Percentiles rank a stretch among this genome's conserved stretches.
These are phyloP conservation scores for Vitellaria paradoxa DNA, from an alignment of 179 eudicot species.

Conservation along the genomic window DNA sequence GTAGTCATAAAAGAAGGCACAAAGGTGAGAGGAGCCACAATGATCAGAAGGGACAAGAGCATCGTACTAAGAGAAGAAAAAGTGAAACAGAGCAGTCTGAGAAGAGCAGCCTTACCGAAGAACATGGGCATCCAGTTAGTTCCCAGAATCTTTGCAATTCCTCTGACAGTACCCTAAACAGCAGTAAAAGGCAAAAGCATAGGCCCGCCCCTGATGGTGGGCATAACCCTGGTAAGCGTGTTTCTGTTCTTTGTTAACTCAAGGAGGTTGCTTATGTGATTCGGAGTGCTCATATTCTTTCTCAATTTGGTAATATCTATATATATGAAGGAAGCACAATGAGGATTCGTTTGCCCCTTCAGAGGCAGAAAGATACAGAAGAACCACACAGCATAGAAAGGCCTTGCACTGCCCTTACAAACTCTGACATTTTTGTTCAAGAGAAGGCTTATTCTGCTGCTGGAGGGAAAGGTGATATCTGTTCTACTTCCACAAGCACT, in stretches of 20 bases:
- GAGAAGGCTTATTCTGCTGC: too few relatives aligned
- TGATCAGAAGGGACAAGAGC: not conserved
- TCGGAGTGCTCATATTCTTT: not conserved
- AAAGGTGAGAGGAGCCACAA: not conserved
- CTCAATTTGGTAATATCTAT: not conserved
- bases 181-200: not conserved
- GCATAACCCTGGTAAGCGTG: not conserved
- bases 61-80: not conserved
- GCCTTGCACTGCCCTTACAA: not conserved
- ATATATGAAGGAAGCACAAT: not conserved
- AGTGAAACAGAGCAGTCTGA: not conserved
- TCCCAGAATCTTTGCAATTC: not conserved
- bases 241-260: not conserved
- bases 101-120: conserved; percentile 8
- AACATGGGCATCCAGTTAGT: not conserved
- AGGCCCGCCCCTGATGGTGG: not conserved
- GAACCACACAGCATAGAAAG: not conserved
- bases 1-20: not conserved
- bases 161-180: conserved; percentile 2
- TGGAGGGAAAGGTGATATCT: too few relatives aligned
- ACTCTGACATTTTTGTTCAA: too few relatives aligned
- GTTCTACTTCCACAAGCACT: too few relatives aligned
- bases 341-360: not conserved
- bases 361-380: not conserved
- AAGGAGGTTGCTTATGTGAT: not conserved